A percentile compares a stretch with the other conserved stretches of the same genome.
phyloP scores from a whole-genome alignment of 371 early-diverging fungal genomes.

The Rhizopus delemar region DNA sequence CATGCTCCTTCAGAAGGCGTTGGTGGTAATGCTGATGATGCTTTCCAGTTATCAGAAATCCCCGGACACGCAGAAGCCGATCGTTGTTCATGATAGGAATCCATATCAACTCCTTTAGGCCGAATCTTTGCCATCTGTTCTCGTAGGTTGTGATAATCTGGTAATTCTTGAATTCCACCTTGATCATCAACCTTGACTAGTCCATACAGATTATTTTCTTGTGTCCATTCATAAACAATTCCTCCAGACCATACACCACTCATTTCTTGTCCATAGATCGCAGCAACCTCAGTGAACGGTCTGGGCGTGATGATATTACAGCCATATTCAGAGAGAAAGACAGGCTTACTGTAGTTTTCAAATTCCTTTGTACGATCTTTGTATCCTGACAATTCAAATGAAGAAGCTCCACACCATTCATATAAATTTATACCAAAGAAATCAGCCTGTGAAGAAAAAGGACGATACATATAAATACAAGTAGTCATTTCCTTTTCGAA shows the following conservation, averaged over 20 bases:
- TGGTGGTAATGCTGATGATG: constrained; percentile 60
- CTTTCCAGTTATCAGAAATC: constrained; percentile 57
- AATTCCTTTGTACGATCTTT: constrained; percentile 61
- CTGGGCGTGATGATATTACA: constrained; percentile 62
- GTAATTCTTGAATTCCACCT: constrained; percentile 40
- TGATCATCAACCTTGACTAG: constrained; percentile 58
- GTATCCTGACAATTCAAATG: constrained; percentile 61
- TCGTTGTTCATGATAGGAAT: constrained; percentile 39
- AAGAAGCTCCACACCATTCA: constrained; percentile 64
- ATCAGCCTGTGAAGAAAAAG: constrained; percentile 48
- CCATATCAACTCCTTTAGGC: constrained; percentile 55
- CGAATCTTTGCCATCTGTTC: constrained; percentile 35
- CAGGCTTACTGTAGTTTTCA: constrained; percentile 57
- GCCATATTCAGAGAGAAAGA: constrained; percentile 70
- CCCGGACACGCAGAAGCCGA: constrained; percentile 56
- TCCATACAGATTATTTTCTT: constrained; percentile 80
- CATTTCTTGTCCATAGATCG: constrained; percentile 75
- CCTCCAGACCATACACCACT: constrained; percentile 70
- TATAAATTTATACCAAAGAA: constrained; percentile 77
- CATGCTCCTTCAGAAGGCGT: constrained; percentile 72
- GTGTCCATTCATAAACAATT: constrained; percentile 78
- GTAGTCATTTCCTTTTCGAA: constrained; percentile 7
- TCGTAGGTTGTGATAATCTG: constrained; percentile 54
- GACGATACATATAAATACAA: not conserved
- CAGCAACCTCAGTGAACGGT: constrained; percentile 58